Evolutionary conservation across 306 rosid species (phyloP), one percentile per base, ranked within the genome.

Genomic region (Ochetophila trinervis): DNA sequence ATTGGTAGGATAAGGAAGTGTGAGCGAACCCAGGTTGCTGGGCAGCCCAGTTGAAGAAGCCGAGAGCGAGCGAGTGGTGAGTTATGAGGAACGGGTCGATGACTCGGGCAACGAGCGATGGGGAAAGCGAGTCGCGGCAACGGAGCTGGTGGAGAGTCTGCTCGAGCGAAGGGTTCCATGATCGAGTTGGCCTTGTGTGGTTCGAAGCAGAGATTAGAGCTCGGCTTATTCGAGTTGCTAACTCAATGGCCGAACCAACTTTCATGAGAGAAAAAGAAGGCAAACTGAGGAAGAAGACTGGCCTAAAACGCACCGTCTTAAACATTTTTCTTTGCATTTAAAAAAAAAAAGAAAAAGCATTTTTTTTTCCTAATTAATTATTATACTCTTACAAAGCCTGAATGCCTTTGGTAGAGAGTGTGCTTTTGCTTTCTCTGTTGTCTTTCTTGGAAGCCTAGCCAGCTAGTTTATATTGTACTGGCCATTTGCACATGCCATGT

Each of bases 31-130:
- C 78, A 2, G 97, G 98, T 44, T 86, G 95, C 69, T 93, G 95
- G 49, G 98, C 82, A 63, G 88, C 93, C 97, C 98, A 93, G 65
- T 86, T 79, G 88, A 93, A 92, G 87, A 92, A 89, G 36, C 98
- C 95, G 23, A 92, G 81, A 16, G 98, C 88, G 36, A 93, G 95
- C 1, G 91, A 86, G 54, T 84, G 90, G 80, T 93, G 97, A 42
- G 30, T 8, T 52, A 89, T 85, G 34, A 93, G 98, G 66, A 79
- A 83, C 20, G 98, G 97, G 53, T 93, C 95, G 77, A 93, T 93
- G 22, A 89, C 89, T 42, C 76, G 71, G 62, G 95, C 83, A 4
- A 93, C 96, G 24, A 93, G 84, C 0, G 84, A 75, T 5, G 97
- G 94, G 9, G 79, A 80, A 30, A 89, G 87, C 5, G 78, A 70